Evolutionary conservation across 1,284 basidiomycete species (phyloP).

Genomic region (Cryptococcus deneoformans): DNA sequence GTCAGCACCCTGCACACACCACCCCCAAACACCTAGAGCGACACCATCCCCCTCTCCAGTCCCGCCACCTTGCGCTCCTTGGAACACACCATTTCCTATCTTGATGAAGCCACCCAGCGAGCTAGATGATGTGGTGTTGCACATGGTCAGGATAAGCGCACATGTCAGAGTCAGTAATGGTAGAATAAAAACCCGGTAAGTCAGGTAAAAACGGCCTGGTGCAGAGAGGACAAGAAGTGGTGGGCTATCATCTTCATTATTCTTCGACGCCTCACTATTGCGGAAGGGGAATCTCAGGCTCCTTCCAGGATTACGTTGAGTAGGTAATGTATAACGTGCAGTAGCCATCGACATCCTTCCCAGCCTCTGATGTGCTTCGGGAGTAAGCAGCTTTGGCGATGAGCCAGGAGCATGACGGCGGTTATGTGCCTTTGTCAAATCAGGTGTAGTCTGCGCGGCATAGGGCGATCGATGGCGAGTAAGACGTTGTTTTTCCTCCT

Average conservation of each 20-base stretch:
- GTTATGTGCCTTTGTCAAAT: too few relatives aligned
- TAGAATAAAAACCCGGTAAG: conserved; percentile 23
- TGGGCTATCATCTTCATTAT: not conserved
- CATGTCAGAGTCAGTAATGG: conserved; percentile 10
- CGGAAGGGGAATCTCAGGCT: not conserved
- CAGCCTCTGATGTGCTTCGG: conserved; percentile 23
- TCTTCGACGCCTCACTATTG: not conserved
- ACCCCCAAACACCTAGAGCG: conserved; percentile 24
- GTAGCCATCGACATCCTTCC: conserved; percentile 38
- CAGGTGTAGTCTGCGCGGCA: too few relatives aligned
- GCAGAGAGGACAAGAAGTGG: not conserved
- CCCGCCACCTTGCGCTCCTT: not conserved
- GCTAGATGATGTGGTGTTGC: conserved; percentile 3
- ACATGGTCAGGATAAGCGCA: conserved; percentile 24
- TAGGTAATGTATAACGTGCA: conserved; percentile 27
- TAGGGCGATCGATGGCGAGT: too few relatives aligned
- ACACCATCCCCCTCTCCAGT: not conserved
- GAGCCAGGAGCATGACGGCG: too few relatives aligned
- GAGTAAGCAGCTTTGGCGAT: conserved; percentile 17
- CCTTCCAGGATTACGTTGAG: not conserved
- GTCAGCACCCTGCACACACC: conserved; percentile 23
- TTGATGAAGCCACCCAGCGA: conserved; percentile 11
- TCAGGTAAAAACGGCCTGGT: conserved; percentile 12
- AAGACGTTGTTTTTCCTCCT: too few relatives aligned
- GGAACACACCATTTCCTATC: conserved; percentile 19